Evolutionary conservation across 2,329 filamentous ascomycete genomes (phyloP).

Genomic region (Xylaria sp.): DNA sequence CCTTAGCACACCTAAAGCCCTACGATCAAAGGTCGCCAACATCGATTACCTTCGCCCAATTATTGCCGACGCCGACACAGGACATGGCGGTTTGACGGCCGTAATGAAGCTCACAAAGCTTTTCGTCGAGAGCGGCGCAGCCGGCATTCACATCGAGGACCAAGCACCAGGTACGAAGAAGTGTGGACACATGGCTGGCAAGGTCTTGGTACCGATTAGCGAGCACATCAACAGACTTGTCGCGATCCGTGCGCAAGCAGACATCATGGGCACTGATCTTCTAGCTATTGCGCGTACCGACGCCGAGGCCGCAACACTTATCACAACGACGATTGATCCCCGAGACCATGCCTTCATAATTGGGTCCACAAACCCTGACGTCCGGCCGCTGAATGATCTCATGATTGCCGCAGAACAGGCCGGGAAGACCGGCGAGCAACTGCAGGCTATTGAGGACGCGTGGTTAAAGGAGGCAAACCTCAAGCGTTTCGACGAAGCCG

Average conservation of each 20-base stretch:
- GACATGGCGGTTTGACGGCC: slow-evolving; percentile 96
- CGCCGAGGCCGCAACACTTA: slow-evolving; percentile 96
- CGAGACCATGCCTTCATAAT: slow-evolving; percentile 95
- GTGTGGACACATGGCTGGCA: slow-evolving; percentile 99
- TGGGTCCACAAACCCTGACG: slow-evolving; percentile 84
- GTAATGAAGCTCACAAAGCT: slow-evolving; percentile 99
- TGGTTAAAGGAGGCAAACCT: slow-evolving; percentile 84
- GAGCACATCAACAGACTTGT: slow-evolving; percentile 99
- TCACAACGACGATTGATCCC: slow-evolving; percentile 94
- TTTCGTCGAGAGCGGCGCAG: slow-evolving; percentile 95
- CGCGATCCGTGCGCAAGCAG: slow-evolving; percentile 94
- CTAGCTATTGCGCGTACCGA: slow-evolving; percentile 94
- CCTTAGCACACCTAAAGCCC: slow-evolving; percentile 75
- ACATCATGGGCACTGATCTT: slow-evolving; percentile 96
- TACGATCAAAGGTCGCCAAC: slow-evolving; percentile 79
- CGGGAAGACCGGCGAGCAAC: slow-evolving; percentile 81
- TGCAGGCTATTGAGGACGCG: slow-evolving; percentile 91
- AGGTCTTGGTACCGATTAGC: slow-evolving; percentile 94
- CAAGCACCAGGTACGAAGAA: slow-evolving; percentile 99
- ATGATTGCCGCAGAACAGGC: slow-evolving; percentile 86
- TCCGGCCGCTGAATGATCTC: slow-evolving; percentile 87
- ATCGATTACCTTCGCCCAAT: slow-evolving; percentile 96
- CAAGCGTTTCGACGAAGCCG: slow-evolving; percentile 90
- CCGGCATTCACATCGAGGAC: slow-evolving; percentile 98
- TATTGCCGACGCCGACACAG: slow-evolving; percentile 95